Conservation (phyloP, 768 basidiomycete species). For the Strobilomyces confusus region DNA sequence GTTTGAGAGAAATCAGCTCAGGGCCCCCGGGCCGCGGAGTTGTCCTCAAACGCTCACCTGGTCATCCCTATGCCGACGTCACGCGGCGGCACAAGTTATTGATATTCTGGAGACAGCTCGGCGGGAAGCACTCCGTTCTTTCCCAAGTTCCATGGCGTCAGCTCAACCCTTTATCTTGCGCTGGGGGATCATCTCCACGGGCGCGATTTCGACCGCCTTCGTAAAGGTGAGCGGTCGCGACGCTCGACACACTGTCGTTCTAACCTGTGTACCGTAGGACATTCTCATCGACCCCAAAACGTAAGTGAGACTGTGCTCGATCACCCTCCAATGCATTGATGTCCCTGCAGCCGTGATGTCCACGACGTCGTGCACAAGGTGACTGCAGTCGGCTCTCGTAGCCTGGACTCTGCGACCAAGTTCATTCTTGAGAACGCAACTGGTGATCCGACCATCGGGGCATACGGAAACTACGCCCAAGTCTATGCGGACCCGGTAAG, state of each 20-base stretch:
- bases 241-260: not conserved
- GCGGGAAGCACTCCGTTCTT: not conserved
- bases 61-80: too few species aligned
- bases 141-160: conserved; percentile 14
- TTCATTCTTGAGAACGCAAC: conserved; percentile 57
- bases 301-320: conserved; percentile 35
- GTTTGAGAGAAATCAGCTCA: not conserved
- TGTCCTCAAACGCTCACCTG: too few species aligned
- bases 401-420: conserved; percentile 57
- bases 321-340: not conserved
- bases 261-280: conserved; percentile 47
- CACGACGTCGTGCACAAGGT: conserved; percentile 66
- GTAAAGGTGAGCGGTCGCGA: conserved; percentile 48
- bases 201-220: conserved; percentile 64
- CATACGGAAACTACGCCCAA: conserved; percentile 70
- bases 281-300: conserved; percentile 70
- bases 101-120: not conserved
- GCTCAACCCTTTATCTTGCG: conserved; percentile 46
- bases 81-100: too few species aligned
- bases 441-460: conserved; percentile 53
- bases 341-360: conserved; percentile 50
- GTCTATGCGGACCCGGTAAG: conserved; percentile 67
- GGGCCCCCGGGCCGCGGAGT: too few species aligned
- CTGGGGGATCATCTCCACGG: conserved; percentile 90
- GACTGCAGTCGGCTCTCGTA: conserved; percentile 75